phyloP scores from a whole-genome alignment of 371 early-diverging fungal genomes.

The Funneliformis caledonium region DNA sequence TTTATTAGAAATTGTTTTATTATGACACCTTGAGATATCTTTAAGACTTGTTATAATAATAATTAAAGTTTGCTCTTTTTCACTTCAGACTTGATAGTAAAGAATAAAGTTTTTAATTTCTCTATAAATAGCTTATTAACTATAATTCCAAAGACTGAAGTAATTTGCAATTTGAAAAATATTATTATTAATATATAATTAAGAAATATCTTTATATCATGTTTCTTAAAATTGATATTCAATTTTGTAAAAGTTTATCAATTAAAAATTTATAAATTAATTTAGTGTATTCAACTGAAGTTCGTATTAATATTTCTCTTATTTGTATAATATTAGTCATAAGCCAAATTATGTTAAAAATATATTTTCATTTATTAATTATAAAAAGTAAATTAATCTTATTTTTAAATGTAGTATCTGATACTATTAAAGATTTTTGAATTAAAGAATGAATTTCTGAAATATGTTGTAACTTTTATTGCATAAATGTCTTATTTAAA shows the following conservation, averaged over 20 bases:
- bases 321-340: background rate
- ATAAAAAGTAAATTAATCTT: background rate
- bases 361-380: background rate
- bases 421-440: background rate
- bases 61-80: background rate
- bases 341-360: background rate
- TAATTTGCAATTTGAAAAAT: too few relatives aligned
- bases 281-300: background rate
- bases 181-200: too few relatives aligned
- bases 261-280: slow-evolving; percentile 15
- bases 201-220: too few relatives aligned
- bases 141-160: too few relatives aligned
- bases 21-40: too few relatives aligned
- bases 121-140: too few relatives aligned
- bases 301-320: background rate
- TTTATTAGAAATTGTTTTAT: background rate
- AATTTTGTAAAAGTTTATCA: background rate
- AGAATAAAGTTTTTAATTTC: background rate
- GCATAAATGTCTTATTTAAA: too few relatives aligned
- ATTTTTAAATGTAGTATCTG: background rate
- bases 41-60: too few relatives aligned
- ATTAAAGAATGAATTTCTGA: background rate
- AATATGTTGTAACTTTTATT: too few relatives aligned
- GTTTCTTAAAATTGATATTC: too few relatives aligned
- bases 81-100: background rate